These are phyloP conservation scores for Colletotrichum karsti DNA, from an alignment of 2,329 filamentous ascomycete species.

Conservation along the genomic window DNA sequence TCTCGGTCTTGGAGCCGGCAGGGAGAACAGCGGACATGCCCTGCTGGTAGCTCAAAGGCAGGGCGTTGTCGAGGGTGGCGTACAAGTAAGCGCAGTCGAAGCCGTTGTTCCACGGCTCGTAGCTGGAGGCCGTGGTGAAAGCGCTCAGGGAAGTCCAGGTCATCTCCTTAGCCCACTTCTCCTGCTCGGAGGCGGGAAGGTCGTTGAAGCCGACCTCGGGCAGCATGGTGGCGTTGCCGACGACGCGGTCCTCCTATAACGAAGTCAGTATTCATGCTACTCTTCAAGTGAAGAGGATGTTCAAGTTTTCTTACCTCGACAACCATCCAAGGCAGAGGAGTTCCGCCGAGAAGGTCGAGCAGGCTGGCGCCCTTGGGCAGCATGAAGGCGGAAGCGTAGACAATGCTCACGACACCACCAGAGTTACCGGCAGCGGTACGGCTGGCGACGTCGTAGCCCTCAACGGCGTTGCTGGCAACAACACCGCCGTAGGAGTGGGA, in stretches of 20 bases:
- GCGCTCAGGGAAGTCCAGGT: slow-evolving; percentile 22
- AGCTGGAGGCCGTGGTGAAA: slow-evolving; percentile 26
- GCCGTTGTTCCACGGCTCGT: slow-evolving; percentile 39
- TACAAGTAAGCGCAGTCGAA: slow-evolving; percentile 36
- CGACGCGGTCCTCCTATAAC: slow-evolving; percentile 16
- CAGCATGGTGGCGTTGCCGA: slow-evolving; percentile 20
- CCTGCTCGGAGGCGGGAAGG: slow-evolving; percentile 15
- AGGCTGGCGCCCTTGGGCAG: slow-evolving; percentile 37
- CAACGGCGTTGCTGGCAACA: slow-evolving; percentile 46
- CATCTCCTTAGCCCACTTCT: slow-evolving; percentile 25
- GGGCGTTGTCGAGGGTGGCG: slow-evolving; percentile 34
- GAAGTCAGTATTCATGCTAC: not conserved
- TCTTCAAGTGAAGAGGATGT: not conserved
- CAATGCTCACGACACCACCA: slow-evolving; percentile 47
- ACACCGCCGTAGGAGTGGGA: slow-evolving; percentile 54
- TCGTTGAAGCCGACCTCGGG: slow-evolving; percentile 28
- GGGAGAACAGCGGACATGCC: slow-evolving; percentile 32
- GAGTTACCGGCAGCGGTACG: slow-evolving; percentile 39
- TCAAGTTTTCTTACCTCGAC: slow-evolving; percentile 28
- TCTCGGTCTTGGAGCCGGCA: slow-evolving; percentile 19
- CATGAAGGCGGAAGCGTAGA: slow-evolving; percentile 45
- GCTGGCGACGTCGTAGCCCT: slow-evolving; percentile 43
- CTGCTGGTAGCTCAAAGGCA: slow-evolving; percentile 32
- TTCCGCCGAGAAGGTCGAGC: slow-evolving; percentile 33
- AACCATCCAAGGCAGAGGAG: slow-evolving; percentile 38